Evolutionary conservation across 805 yeast species (phyloP), one percentile per base, ranked within the genome.

Genomic region (Teunomyces gatunensis): DNA sequence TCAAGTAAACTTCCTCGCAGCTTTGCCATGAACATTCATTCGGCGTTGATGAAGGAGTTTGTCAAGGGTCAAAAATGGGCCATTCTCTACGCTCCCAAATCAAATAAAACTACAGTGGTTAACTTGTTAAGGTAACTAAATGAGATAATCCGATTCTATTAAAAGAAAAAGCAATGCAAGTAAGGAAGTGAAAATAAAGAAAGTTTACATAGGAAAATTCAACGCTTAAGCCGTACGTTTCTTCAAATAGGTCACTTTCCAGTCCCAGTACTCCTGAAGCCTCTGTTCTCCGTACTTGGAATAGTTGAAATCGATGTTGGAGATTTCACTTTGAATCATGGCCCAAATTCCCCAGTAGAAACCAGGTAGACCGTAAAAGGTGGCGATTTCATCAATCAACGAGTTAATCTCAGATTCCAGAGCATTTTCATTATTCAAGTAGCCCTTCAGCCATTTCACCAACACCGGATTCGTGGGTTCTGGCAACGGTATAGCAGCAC

Each of bases 261-360:
- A 86, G 37, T 67, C 69, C 80, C 84, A 81, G 56, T 86, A 86
- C 62, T 86, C 94, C 28, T 74, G 73, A 42, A 87, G 69, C 49
- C 94, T 70, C 45, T 71, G 67, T 37, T 73, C 72, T 1, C 87
- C 80, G 58, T 87, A 86, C 9, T 73, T 68, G 4, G 78, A 73
- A 60, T 87, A 86, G 58, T 84, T 85, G 61, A 86, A 86, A 54
- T 87, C 92, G 41, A 86, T 85, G 25, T 79, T 75, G 1, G 89
- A 83, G 18, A 83, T 79, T 46, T 76, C 76, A 50, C 85, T 74
- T 63, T 86, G 94, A 45, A 87, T 86, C 50, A 83, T 84, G 2
- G 90, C 81, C 94, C 94, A 86, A 7, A 87, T 75, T 1, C 92
- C 91, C 94, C 94, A 86, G 61, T 84, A 86, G 57, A 86, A 84